Base-by-base conservation (phyloP, 106 monocot genomes). In the Platanthera zijinensis region DNA sequence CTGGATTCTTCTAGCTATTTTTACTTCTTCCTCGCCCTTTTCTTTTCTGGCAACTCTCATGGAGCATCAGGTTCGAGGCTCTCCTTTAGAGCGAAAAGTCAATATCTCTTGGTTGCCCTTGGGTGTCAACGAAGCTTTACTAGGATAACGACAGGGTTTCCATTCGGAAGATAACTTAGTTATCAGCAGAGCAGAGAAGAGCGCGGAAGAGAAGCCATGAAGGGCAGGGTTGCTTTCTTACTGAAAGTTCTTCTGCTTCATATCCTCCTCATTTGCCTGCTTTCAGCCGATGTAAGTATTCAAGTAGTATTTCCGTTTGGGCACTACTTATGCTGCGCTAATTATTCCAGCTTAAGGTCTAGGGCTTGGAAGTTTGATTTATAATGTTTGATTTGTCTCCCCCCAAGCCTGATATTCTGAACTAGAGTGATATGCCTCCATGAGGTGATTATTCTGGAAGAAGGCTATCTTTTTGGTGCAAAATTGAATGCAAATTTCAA, bases 1-100 rank as follows among this genome's bases (percentile, higher is more conserved):
- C 39, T 3, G 2, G 39, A 39, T 39, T 39, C 39, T 39, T 39
- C 39, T 39, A 39, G 3, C 39, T 39, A 3, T 39, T 39, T 39
- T 39, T 39, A 39, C 39, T 39, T 39, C 2, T 30, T 30, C 32
- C 8, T 66, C 32, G 6, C 11, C 32, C 8, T 30, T 66, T 59
- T 21, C n/a, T n/a, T 66, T 12, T 32, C 30, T 11, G 32, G 28
- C 12, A 66, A 13, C 10, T 30, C 28, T 66, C 66, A 10, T 12
- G 12, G 10, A 66, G 66, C 25, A 66, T 66, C 66, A 66, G 66
- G 32, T 66, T 66, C 66, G 25, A 66, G 66, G 59, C 32, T 66
- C 32, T 25, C 18, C 30, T 12, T 66, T 66, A 66, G 1, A 66
- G 18, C 6, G 32, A 32, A 30, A 53, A 66, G 66, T 28, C 30